Percentiles rank a stretch among this genome's conserved stretches.
Conservation (phyloP, 2,329 filamentous ascomycete species). For the Exophiala viscosa region DNA sequence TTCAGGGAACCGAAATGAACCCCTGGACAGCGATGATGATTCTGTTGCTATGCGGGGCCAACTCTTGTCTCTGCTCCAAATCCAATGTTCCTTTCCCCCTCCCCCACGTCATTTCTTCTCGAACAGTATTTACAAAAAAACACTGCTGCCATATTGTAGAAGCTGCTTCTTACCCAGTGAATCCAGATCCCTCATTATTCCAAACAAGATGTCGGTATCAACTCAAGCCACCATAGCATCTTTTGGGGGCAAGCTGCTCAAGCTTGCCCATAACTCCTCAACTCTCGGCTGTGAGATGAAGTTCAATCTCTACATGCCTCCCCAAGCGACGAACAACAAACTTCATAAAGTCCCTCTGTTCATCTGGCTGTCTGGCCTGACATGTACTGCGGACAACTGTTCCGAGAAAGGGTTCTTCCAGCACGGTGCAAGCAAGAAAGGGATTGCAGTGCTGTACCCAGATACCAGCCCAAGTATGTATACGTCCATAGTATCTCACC, state of each 20-base stretch:
- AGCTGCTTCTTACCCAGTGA: too few relatives aligned
- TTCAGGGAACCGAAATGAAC: background rate
- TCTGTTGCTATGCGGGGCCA: background rate
- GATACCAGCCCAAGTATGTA: slow-evolving; percentile 82
- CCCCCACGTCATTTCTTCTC: background rate
- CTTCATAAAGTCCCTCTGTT: slow-evolving; percentile 73
- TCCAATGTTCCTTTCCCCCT: background rate
- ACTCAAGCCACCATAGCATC: slow-evolving; percentile 84
- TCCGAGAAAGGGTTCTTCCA: slow-evolving; percentile 86
- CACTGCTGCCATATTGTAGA: background rate
- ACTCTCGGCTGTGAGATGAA: slow-evolving; percentile 83
- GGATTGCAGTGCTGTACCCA: slow-evolving; percentile 89
- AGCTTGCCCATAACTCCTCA: slow-evolving; percentile 80
- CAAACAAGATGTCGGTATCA: slow-evolving; percentile 71
- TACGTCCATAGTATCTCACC: background rate
- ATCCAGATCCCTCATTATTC: background rate
- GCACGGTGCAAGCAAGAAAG: slow-evolving; percentile 69
- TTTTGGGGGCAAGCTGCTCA: slow-evolving; percentile 91
- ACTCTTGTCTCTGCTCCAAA: background rate
- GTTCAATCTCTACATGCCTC: slow-evolving; percentile 87
- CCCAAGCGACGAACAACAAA: slow-evolving; percentile 54
- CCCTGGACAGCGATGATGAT: background rate
- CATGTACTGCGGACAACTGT: slow-evolving; percentile 83
- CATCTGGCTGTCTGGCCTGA: slow-evolving; percentile 89
- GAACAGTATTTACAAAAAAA: background rate